phyloP scores from a whole-genome alignment of 2,329 filamentous ascomycete genomes.

The Nothophaeocryptopus gaeumannii region DNA sequence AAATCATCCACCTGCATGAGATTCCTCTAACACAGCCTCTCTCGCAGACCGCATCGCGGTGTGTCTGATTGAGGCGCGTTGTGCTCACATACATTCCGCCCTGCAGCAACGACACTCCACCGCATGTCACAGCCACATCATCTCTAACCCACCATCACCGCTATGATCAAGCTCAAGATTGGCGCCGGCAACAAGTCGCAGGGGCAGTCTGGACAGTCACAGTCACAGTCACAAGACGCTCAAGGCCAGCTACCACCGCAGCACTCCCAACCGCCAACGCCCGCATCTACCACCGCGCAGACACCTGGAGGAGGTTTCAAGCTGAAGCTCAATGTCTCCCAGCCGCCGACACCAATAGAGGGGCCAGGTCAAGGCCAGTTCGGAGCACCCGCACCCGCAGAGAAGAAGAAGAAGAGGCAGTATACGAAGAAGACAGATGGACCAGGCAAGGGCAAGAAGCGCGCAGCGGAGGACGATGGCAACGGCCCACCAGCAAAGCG shows the following conservation, averaged over 20 bases:
- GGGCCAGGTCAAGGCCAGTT: constrained; percentile 25
- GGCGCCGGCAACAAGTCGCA: constrained; percentile 11
- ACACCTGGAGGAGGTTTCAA: constrained; percentile 17
- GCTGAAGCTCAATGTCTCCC: constrained; percentile 29
- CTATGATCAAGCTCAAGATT: constrained; percentile 26
- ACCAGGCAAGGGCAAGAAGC: constrained; percentile 34
- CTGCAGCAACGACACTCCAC: too few species aligned
- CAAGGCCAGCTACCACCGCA: constrained; percentile 1
- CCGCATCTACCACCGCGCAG: constrained; percentile 13
- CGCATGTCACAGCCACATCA: neutral
- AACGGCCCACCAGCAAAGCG: constrained; percentile 35
- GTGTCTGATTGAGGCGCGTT: too few species aligned
- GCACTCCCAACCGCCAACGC: constrained; percentile 8
- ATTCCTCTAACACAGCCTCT: too few species aligned
- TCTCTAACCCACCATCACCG: neutral
- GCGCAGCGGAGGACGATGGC: constrained; percentile 33
- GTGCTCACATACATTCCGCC: too few species aligned
- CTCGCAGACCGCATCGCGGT: too few species aligned
- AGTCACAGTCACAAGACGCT: neutral
- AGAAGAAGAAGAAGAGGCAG: constrained; percentile 40
- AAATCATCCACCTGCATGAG: too few species aligned
- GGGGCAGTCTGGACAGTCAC: constrained; percentile 1
- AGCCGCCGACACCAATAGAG: constrained; percentile 26
- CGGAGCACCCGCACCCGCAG: constrained; percentile 30
- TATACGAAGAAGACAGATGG: constrained; percentile 40